Conservation (phyloP, 2,329 filamentous ascomycete genomes). For the Davidsoniella eucalypti region DNA sequence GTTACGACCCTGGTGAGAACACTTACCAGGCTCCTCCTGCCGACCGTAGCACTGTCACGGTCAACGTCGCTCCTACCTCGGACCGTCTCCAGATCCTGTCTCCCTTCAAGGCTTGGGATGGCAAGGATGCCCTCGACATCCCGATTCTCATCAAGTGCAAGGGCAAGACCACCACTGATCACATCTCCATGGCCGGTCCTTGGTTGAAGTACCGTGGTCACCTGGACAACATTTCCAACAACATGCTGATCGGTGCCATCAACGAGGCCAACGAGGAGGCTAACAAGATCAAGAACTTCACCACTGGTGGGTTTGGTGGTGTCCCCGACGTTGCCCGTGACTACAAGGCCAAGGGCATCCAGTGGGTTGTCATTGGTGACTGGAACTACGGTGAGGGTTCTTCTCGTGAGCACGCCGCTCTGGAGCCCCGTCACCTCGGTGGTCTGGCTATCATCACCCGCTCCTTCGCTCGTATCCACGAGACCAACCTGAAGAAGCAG, state of each 20-base stretch:
- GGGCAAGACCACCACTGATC: slow-evolving; percentile 93
- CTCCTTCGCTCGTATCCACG: slow-evolving; percentile 96
- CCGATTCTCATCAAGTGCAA: slow-evolving; percentile 93
- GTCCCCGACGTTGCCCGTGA: slow-evolving; percentile 90
- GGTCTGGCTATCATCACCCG: slow-evolving; percentile 93
- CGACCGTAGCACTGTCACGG: slow-evolving; percentile 55
- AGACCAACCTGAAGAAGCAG: slow-evolving; percentile 99
- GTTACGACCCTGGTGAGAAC: slow-evolving; percentile 81
- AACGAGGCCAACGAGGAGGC: slow-evolving; percentile 92
- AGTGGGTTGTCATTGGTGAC: slow-evolving; percentile 96
- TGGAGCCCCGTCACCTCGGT: slow-evolving; percentile 93
- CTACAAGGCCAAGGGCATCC: slow-evolving; percentile 93
- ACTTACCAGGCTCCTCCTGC: slow-evolving; percentile 91
- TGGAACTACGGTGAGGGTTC: slow-evolving; percentile 99
- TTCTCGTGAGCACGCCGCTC: slow-evolving; percentile 94
- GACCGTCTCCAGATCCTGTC: slow-evolving; percentile 87
- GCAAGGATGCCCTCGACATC: slow-evolving; percentile 69
- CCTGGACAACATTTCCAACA: slow-evolving; percentile 99
- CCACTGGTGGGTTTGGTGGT: slow-evolving; percentile 66
- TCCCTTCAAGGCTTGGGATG: slow-evolving; percentile 79
- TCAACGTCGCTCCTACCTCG: slow-evolving; percentile 73
- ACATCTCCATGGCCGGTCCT: slow-evolving; percentile 92
- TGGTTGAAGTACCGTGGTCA: slow-evolving; percentile 99
- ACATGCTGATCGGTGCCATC: slow-evolving; percentile 96
- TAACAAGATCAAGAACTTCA: slow-evolving; percentile 91